A percentile compares a stretch with the other conserved stretches of the same genome.
These are phyloP conservation scores for Eimeria nieschulzi DNA, from an alignment of 169 alveolate species.

Conservation along the genomic window DNA sequence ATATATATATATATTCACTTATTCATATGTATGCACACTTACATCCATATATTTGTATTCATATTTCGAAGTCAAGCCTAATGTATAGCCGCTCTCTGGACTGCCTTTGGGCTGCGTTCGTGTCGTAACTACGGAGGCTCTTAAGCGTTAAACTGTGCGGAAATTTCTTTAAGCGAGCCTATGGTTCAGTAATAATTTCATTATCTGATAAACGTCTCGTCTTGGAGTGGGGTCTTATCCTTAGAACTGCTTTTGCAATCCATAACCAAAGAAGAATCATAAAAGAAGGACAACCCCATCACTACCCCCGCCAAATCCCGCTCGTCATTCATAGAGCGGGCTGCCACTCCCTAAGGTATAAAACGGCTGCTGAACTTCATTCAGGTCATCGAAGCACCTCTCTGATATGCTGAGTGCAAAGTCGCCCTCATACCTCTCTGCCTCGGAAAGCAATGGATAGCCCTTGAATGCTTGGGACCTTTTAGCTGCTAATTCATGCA, in stretches of 20 bases:
- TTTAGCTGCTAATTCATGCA: neutral
- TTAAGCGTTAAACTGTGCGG: too few species aligned
- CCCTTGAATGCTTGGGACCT: neutral
- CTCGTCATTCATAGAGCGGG: conserved; percentile 3
- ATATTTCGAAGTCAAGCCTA: neutral
- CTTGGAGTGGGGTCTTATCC: too few species aligned
- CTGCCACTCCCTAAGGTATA: conserved; percentile 5
- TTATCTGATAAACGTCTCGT: too few species aligned
- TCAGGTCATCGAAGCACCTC: neutral
- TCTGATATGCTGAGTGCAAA: neutral
- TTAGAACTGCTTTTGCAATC: too few species aligned
- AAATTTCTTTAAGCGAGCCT: too few species aligned
- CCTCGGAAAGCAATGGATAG: conserved; percentile 16
- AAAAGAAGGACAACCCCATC: too few species aligned
- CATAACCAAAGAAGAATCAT: too few species aligned
- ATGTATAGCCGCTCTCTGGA: neutral
- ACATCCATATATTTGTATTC: neutral
- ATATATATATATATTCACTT: neutral
- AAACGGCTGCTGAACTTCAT: neutral
- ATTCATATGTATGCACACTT: neutral
- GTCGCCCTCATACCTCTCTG: neutral
- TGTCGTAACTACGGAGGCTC: too few species aligned
- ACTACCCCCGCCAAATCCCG: too few species aligned
- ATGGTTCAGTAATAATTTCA: too few species aligned
- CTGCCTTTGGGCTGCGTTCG: too few species aligned